Base-by-base conservation (phyloP, 352 stramenopile genomes). In the Thalassiosira oceanica region DNA sequence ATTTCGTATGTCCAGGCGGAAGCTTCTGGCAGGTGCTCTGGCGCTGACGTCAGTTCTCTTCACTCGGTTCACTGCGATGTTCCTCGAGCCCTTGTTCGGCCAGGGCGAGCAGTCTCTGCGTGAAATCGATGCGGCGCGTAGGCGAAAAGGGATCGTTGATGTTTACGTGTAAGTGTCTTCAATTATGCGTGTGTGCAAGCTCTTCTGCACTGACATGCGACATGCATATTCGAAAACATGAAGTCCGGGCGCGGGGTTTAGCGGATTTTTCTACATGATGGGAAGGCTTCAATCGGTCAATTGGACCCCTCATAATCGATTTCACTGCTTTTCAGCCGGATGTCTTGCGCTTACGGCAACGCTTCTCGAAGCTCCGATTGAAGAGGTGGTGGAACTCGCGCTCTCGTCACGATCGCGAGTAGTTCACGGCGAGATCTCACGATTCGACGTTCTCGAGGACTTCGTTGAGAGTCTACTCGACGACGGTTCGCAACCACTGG, bases 201-300 rank as follows among this genome's bases (percentile, higher is more conserved):
- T 52, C 43, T 31, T 7, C 15, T 10, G 2, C 43, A 6, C 13
- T 23, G 3, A 52, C 2, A 52, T 52, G 43, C 43, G 2, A 13
- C 18, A 23, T 18, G 3, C 26, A 26, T 78, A 20, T 88, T 80
- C 45, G n/a, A n/a, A n/a, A n/a, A n/a, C n/a, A n/a, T n/a, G n/a
- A n/a, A 77, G 85, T 21, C 68, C 67, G 28, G 83, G 83, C 23
- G 79, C 64, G 24, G 83, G 83, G 3, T 90, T 90, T 57, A 80
- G 63, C 1, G 79, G 83, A n/a, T 90, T 85, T 61, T 90, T 80
- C 51, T 90, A 86, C 50, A 84, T 67, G 3, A 26, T 90, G 13
- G 83, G 83, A 51, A 51, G 70, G 37, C 55, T 88, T 13, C 33
- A 82, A 2, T 62, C 50, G 46, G 26, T 85, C 28, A 8, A 26